phyloP scores from a whole-genome alignment of 2,329 filamentous ascomycete species.

The Colletotrichum costaricense region DNA sequence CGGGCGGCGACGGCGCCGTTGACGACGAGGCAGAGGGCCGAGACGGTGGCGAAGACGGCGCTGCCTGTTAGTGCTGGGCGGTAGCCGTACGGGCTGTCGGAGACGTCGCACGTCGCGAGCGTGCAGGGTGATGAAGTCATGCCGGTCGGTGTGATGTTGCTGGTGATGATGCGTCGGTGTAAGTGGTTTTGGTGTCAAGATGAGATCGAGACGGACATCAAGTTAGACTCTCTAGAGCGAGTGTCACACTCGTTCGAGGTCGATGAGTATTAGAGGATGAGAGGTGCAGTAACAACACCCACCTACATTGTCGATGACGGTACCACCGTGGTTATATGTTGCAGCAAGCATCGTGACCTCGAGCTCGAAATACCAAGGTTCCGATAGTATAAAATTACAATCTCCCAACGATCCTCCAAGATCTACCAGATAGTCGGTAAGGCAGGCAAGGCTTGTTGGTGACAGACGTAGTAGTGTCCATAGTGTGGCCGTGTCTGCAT shows the following conservation, averaged over 20 bases:
- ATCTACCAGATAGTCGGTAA: background rate
- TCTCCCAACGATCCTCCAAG: background rate
- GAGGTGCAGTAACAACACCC: background rate
- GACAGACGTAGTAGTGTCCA: too few species aligned
- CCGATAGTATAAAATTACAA: background rate
- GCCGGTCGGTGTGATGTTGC: too few species aligned
- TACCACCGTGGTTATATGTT: conserved; percentile 1
- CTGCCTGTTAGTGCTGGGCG: conserved; percentile 34
- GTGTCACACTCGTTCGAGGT: background rate
- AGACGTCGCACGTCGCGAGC: conserved; percentile 37
- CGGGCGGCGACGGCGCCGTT: conserved; percentile 36
- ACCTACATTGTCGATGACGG: background rate
- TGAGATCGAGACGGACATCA: background rate
- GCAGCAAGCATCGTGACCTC: background rate
- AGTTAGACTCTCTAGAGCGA: background rate
- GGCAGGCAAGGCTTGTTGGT: background rate
- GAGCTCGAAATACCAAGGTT: background rate
- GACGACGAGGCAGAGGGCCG: conserved; percentile 36
- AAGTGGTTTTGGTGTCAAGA: background rate
- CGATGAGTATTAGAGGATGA: too few species aligned
- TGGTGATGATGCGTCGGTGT: background rate
- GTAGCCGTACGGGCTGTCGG: conserved; percentile 41
- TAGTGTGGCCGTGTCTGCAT: background rate
- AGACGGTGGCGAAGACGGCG: conserved; percentile 39
- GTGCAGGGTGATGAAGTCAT: conserved; percentile 33